Percentiles rank a stretch among this genome's conserved stretches.
Evolutionary conservation across 805 yeast species (phyloP).

Genomic region (Saccharomycopsis guyanensis): DNA sequence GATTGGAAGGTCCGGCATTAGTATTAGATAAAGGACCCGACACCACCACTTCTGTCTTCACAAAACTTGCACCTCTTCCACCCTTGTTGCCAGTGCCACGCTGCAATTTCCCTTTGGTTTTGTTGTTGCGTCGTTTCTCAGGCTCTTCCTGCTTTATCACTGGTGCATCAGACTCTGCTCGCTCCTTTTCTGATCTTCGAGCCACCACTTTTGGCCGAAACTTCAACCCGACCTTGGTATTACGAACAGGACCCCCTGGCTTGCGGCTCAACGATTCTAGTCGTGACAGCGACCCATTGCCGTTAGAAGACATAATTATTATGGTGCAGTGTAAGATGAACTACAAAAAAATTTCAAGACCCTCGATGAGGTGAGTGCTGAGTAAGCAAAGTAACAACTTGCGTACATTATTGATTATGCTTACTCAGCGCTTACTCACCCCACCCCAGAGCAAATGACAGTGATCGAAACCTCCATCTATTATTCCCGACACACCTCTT

Average conservation of each 20-base stretch:
- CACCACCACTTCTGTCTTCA: constrained; percentile 55
- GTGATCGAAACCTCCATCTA: too few relatives aligned
- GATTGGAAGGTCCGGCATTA: not conserved
- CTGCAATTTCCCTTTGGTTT: not conserved
- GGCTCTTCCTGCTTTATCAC: constrained; percentile 30
- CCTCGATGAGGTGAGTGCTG: too few relatives aligned
- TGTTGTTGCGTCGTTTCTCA: constrained; percentile 5
- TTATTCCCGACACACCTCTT: too few relatives aligned
- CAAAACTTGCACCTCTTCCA: constrained; percentile 27
- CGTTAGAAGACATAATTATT: not conserved
- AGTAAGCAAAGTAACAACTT: too few relatives aligned
- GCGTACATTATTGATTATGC: too few relatives aligned
- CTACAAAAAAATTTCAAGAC: too few relatives aligned
- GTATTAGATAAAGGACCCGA: constrained; percentile 58
- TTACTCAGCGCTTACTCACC: too few relatives aligned
- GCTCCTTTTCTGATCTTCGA: constrained; percentile 73
- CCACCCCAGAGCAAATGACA: too few relatives aligned
- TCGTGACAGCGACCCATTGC: constrained; percentile 3
- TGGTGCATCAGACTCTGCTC: constrained; percentile 56
- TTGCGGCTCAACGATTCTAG: constrained; percentile 12
- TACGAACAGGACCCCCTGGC: constrained; percentile 21
- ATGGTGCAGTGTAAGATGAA: too few relatives aligned
- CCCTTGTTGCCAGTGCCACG: constrained; percentile 25
- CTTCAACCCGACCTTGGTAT: constrained; percentile 47
- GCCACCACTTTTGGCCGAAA: constrained; percentile 87